Conservation (phyloP, 805 yeast species). For the Scheffersomyces stipitis region DNA sequence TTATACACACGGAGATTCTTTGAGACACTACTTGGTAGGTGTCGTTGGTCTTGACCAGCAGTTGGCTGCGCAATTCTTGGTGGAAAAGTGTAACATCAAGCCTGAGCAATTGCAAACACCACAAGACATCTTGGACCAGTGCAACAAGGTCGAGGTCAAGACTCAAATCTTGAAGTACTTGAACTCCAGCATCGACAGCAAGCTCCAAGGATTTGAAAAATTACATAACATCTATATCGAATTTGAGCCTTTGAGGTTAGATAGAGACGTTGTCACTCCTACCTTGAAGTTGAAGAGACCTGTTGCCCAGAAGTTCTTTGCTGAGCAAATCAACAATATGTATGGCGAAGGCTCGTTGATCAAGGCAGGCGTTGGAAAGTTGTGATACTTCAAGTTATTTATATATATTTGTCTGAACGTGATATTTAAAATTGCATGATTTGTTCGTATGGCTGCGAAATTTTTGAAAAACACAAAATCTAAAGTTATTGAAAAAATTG, state of each 20-base stretch:
- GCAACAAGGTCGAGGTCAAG: slow-evolving; percentile 17
- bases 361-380: no score
- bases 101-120: slow-evolving; percentile 4
- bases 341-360: slow-evolving; percentile 47
- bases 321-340: slow-evolving; percentile 38
- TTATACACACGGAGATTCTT: slow-evolving; percentile 24
- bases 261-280: slow-evolving; percentile 26
- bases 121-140: slow-evolving; percentile 8
- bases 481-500: no score
- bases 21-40: slow-evolving; percentile 21
- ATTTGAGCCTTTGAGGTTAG: slow-evolving; percentile 26
- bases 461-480: no score
- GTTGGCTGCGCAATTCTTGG: slow-evolving; percentile 14
- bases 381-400: no score
- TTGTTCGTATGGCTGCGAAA: no score
- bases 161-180: slow-evolving; percentile 12
- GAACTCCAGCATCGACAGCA: slow-evolving; percentile 14
- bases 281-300: slow-evolving; percentile 52
- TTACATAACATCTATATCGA: slow-evolving; percentile 24
- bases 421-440: no score
- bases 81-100: slow-evolving; percentile 9
- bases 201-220: slow-evolving; percentile 22
- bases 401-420: no score
- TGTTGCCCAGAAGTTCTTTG: slow-evolving; percentile 45
- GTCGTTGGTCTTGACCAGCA: slow-evolving; percentile 24